Conservation (phyloP, 306 rosid species). For the Hylodesmum podocarpum region DNA sequence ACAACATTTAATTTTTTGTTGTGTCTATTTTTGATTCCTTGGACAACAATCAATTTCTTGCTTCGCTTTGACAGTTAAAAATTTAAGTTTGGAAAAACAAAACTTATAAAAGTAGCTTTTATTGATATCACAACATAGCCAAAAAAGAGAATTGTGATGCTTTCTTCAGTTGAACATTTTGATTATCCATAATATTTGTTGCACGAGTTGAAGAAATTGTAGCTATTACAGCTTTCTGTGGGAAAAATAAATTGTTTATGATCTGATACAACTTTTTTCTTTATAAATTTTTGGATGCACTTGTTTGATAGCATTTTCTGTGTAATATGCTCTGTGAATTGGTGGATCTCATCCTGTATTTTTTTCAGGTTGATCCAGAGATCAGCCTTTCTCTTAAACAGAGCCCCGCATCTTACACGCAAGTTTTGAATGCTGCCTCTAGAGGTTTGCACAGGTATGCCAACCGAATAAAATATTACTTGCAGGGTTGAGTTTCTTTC, state of each 20-base stretch:
- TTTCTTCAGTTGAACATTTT: constrained; percentile 1
- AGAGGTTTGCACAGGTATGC: constrained; percentile 88
- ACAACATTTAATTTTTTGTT: background rate
- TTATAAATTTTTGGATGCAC: constrained; percentile 6
- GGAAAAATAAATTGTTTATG: background rate
- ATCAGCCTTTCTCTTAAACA: constrained; percentile 60
- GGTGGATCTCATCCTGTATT: constrained; percentile 19
- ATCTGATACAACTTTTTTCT: background rate
- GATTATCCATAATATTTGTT: constrained; percentile 21
- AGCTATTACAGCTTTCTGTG: background rate
- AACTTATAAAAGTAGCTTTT: background rate
- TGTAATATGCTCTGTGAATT: constrained; percentile 18
- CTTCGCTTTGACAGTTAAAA: background rate
- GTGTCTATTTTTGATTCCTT: background rate
- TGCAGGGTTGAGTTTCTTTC: constrained; percentile 9
- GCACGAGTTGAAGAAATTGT: constrained; percentile 13
- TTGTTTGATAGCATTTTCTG: constrained; percentile 14
- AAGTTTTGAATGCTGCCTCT: constrained; percentile 66
- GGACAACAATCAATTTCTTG: background rate
- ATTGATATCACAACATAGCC: background rate
- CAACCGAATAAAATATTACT: background rate
- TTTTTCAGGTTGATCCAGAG: constrained; percentile 77
- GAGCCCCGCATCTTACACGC: constrained; percentile 75
- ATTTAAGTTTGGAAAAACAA: background rate
- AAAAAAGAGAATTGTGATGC: constrained; percentile 1